Percentiles rank a stretch among this genome's conserved stretches.
phyloP scores from a whole-genome alignment of 1,284 basidiomycete species.

The Microbotryomycetes sp. region DNA sequence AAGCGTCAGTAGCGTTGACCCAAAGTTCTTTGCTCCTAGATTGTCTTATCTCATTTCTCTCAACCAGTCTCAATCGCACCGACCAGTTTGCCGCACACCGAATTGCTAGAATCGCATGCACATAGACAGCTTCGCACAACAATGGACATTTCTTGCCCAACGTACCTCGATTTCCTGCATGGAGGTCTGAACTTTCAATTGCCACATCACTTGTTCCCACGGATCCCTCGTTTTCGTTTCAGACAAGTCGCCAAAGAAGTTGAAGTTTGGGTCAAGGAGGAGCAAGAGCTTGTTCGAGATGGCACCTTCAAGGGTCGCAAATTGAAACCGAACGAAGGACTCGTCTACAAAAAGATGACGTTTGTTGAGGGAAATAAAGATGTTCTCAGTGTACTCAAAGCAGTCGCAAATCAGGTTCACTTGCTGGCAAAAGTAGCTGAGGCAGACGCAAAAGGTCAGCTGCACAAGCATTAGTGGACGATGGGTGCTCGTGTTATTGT shows the following conservation, averaged over 20 bases:
- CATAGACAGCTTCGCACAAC: slow-evolving; percentile 93
- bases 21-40: slow-evolving; percentile 57
- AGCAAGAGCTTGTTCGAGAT: slow-evolving; percentile 10
- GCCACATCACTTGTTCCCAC: slow-evolving; percentile 93
- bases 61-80: slow-evolving; percentile 55
- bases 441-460: slow-evolving; percentile 44
- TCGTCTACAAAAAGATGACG: slow-evolving; percentile 83
- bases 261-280: slow-evolving; percentile 33
- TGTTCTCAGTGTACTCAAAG: slow-evolving; percentile 65
- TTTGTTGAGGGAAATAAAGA: slow-evolving; percentile 77
- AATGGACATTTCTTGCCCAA: slow-evolving; percentile 84
- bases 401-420: slow-evolving; percentile 74
- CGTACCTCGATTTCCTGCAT: slow-evolving; percentile 79
- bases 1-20: slow-evolving; percentile 9
- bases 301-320: slow-evolving; percentile 10
- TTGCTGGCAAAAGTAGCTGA: slow-evolving; percentile 65
- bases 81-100: slow-evolving; percentile 48
- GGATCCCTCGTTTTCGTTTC: slow-evolving; percentile 89
- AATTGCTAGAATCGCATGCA: slow-evolving; percentile 87
- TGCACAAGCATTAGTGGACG: slow-evolving; percentile 31
- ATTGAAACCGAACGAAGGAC: slow-evolving; percentile 58
- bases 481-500: no score
- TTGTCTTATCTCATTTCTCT: slow-evolving; percentile 95
- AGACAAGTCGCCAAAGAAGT: slow-evolving; percentile 54
- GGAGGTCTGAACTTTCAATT: slow-evolving; percentile 93